phyloP scores from a whole-genome alignment of 345 rosid species.

The Aquilaria sinensis region DNA sequence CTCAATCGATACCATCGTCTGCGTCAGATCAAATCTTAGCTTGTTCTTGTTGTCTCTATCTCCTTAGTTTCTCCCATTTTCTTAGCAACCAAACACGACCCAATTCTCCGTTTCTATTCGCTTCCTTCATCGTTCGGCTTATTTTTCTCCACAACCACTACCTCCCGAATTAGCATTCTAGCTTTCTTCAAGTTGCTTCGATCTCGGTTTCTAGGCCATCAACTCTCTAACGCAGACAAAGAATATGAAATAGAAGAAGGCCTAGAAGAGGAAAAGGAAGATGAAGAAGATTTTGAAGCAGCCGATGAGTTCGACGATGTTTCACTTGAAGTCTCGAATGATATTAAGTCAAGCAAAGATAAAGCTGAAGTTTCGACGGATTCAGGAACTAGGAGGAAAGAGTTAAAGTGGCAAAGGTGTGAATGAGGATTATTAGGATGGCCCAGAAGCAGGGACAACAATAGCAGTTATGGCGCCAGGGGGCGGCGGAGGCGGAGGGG shows the following conservation, averaged over 20 bases:
- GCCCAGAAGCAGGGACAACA: too few species aligned
- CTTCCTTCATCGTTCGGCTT: constrained; percentile 4
- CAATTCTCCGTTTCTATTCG: constrained; percentile 4
- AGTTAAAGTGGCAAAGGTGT: constrained; percentile 47
- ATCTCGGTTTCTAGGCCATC: constrained; percentile 45
- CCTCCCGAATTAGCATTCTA: constrained; percentile 19
- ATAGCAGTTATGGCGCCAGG: too few species aligned
- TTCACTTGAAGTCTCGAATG: constrained; percentile 33
- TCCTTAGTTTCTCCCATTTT: too few species aligned
- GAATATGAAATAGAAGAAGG: constrained; percentile 31
- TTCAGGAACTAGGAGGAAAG: constrained; percentile 28
- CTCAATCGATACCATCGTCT: too few species aligned
- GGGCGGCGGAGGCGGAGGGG: too few species aligned
- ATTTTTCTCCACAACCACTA: constrained; percentile 17
- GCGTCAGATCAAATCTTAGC: too few species aligned
- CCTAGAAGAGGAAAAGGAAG: too few species aligned
- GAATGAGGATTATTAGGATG: too few species aligned
- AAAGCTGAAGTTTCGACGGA: constrained; percentile 38
- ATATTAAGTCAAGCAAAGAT: constrained; percentile 33
- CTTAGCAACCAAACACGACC: constrained; percentile 9
- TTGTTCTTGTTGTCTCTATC: too few species aligned
- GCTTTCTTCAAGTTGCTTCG: constrained; percentile 35
- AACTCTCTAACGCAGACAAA: constrained; percentile 50
- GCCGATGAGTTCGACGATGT: constrained; percentile 53
- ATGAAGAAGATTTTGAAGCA: too few species aligned